Evolutionary conservation across 768 basidiomycete genomes (phyloP), one percentile per base, ranked within the genome.

Genomic region (Serendipita vermifera): DNA sequence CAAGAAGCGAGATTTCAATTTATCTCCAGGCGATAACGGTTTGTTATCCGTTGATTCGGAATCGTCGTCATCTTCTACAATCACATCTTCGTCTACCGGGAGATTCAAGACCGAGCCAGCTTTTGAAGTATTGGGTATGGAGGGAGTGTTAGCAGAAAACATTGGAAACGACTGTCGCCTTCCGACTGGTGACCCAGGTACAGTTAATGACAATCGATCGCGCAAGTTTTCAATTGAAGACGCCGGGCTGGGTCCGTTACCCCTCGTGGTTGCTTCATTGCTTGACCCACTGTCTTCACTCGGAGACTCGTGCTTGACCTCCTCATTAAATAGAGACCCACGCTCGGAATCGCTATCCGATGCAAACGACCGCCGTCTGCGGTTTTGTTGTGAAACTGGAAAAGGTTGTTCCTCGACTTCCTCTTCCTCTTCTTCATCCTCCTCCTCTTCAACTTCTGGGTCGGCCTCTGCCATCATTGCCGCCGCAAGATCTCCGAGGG

Each of bases 401-500:
- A 51, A 51, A 7, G 54, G 22, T 5, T 9, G 57, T 31, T 33
- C 83, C 33, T 79, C 70, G 2, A 83, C 73, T 2, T 82, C 79
- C 56, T 81, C 80, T 15, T 79, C 71, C 17, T 82, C 83, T 55
- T 77, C 78, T 33, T 57, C 60, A 6, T 70, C 71, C 41, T 72
- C 74, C 33, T 81, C 81, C 36, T 83, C 80, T 67, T 78, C 78
- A 7, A 73, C 68, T 20, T 82, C 80, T 31, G 75, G 72, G 55
- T 79, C 75, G 14, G 69, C 70, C 3, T 77, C 77, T 75, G 48
- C 78, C 79, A 43, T 77, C 14, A 96, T 85, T 2, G 93, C 87
- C 26, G 82, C 80, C 0, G 92, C 89, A 5, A 99, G 73, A 55
- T 87, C 83, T 65, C 96, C 92, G 55, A 96, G 72, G 11, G 85